Base-by-base conservation (phyloP, 768 basidiomycete genomes). In the Crassisporium funariophilum region DNA sequence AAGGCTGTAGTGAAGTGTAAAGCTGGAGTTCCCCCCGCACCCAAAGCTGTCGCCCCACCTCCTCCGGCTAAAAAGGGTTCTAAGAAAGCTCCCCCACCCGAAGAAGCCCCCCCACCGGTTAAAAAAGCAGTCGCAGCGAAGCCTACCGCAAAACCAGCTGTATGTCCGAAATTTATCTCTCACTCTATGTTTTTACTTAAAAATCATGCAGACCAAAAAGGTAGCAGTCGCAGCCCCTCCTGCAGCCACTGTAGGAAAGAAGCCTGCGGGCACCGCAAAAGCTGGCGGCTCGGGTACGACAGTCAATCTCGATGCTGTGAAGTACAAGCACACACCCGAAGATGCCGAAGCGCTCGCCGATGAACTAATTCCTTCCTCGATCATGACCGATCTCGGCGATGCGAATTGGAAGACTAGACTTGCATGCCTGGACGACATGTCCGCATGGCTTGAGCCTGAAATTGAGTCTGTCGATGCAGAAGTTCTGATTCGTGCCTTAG, bases 1-100 rank as follows among this genome's bases (percentile, higher is more conserved):
- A 92, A 88, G 57, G 93, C 92, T 3, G 83, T 83, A n/a, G 90
- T 98, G 31, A 95, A 91, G 65, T 90, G 85, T 58, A 95, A 91
- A 67, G 72, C 76, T 6, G 85, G 86, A 6, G 72, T 71, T 35
- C 68, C 74, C 27, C 76, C 78, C 2, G 73, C 83, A 20, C 65
- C 81, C n/a, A n/a, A n/a, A n/a, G n/a, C n/a, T n/a, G n/a, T n/a
- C 3, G 77, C 74, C 29, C 73, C 75, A 2, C 69, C 81, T n/a
- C 65, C 79, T 41, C 46, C 64, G 24, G 49, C 57, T 3, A 41
- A 56, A 19, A 15, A 52, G 7, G 37, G 51, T 21, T 45, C 58
- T 6, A 46, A 55, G 21, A 65, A 64, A 39, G 13, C 38, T 20
- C 42, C 48, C 19, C 34, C 57, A 12, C 48, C 55, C 15, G 66